Conservation (phyloP, 2,329 filamentous ascomycete species). For the Ophiostoma ips region DNA sequence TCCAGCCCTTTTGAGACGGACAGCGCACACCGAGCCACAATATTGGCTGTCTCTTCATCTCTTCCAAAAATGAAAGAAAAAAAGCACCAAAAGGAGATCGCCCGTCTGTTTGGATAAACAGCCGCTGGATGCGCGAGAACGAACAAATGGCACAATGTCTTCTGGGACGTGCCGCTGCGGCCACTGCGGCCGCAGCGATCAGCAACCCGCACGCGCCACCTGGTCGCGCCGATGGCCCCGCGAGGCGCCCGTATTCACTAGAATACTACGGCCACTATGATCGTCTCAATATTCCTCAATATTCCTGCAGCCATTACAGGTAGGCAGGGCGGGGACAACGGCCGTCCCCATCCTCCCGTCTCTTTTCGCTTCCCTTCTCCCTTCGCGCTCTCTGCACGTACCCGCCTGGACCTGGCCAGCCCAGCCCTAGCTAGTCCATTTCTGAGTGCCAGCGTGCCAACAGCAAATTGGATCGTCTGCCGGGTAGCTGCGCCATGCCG, state of each 20-base stretch:
- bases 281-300: not conserved
- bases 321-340: too few relatives aligned
- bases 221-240: not conserved
- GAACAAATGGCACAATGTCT: not conserved
- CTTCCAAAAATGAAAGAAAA: too few relatives aligned
- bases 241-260: not conserved
- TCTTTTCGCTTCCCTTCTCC: too few relatives aligned
- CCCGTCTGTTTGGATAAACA: too few relatives aligned
- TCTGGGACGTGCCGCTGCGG: not conserved
- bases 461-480: conserved; percentile 10
- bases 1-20: not conserved
- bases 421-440: not conserved
- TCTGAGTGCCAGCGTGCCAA: not conserved
- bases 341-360: too few relatives aligned
- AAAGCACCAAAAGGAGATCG: not conserved
- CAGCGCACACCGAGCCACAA: not conserved
- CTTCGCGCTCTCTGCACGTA: not conserved
- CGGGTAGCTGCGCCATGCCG: conserved; percentile 3
- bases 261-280: not conserved
- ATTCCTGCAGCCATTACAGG: not conserved
- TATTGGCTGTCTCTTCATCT: not conserved
- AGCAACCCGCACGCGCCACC: not conserved
- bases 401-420: too few relatives aligned
- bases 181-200: not conserved
- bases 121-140: too few relatives aligned